phyloP scores from a whole-genome alignment of 2,329 filamentous ascomycete genomes.

The Aspergillus japonicus region DNA sequence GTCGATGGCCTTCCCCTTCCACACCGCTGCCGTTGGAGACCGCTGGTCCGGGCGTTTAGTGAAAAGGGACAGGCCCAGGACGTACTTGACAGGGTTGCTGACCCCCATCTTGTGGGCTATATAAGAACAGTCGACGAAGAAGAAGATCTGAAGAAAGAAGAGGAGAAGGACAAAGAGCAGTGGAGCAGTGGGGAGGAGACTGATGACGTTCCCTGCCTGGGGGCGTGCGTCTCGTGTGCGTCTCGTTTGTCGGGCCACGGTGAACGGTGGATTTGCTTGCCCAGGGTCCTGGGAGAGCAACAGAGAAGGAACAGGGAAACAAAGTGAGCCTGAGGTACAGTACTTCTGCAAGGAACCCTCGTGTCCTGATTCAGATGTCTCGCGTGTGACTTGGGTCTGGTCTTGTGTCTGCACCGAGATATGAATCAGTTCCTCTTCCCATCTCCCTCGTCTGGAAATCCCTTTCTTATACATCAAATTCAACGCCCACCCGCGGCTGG shows the following conservation, averaged over 20 bases:
- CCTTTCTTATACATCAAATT: slow-evolving; percentile 8
- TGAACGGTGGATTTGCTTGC: neutral
- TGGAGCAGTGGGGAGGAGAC: neutral
- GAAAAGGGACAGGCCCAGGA: slow-evolving; percentile 21
- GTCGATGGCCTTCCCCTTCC: slow-evolving; percentile 17
- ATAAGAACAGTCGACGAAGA: neutral
- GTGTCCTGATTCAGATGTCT: neutral
- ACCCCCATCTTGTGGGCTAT: slow-evolving; percentile 18
- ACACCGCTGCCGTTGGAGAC: neutral
- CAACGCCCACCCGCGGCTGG: neutral
- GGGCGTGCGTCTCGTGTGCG: neutral
- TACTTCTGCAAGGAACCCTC: neutral
- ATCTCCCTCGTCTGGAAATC: neutral
- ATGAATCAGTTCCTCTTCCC: neutral
- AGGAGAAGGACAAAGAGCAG: neutral
- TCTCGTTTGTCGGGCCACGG: neutral
- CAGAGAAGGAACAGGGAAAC: no score
- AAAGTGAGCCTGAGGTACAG: neutral
- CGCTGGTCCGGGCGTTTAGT: slow-evolving; percentile 14
- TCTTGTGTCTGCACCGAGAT: neutral
- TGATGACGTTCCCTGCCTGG: neutral
- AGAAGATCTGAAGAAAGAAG: neutral
- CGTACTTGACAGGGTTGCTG: slow-evolving; percentile 20
- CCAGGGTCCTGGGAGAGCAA: neutral
- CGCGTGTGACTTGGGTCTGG: neutral